Conservation (phyloP, 768 basidiomycete species). For the Lanmaoa pseudosensibilis region DNA sequence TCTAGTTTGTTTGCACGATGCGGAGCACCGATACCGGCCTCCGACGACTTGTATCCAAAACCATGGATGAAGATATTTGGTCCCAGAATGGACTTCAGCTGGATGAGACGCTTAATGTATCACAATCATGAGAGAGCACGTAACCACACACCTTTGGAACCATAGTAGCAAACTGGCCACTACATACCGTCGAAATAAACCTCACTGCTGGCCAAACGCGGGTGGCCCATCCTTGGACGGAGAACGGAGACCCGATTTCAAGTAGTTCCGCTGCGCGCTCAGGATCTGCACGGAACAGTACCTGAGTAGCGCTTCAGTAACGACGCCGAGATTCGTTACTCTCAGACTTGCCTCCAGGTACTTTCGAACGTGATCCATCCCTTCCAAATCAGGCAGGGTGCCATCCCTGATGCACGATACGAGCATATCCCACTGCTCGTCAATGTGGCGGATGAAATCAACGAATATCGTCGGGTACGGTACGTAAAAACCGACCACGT, state of each 20-base stretch:
- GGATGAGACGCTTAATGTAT: not conserved
- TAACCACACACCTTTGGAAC: conserved; percentile 13
- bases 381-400: conserved; percentile 15
- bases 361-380: conserved; percentile 8
- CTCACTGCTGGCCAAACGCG: conserved; percentile 18
- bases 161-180: conserved; percentile 10
- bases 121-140: not conserved
- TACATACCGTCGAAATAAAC: conserved; percentile 3
- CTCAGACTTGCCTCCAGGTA: conserved; percentile 11
- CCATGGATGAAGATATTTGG: not conserved
- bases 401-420: conserved; percentile 17
- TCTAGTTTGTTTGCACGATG: conserved; percentile 6
- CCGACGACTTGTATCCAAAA: conserved; percentile 13
- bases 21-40: conserved; percentile 1
- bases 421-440: conserved; percentile 22
- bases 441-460: conserved; percentile 11
- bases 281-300: conserved; percentile 11
- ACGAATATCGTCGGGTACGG: conserved; percentile 11
- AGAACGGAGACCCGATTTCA: conserved; percentile 15
- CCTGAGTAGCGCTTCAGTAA: conserved; percentile 1
- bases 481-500: not conserved
- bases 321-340: too few relatives aligned
- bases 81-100: conserved; percentile 20
- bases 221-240: conserved; percentile 15
- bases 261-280: conserved; percentile 22